Percentiles rank a stretch among this genome's conserved stretches.
phyloP scores from a whole-genome alignment of 768 basidiomycete species.

The Podaxis rugospora region DNA sequence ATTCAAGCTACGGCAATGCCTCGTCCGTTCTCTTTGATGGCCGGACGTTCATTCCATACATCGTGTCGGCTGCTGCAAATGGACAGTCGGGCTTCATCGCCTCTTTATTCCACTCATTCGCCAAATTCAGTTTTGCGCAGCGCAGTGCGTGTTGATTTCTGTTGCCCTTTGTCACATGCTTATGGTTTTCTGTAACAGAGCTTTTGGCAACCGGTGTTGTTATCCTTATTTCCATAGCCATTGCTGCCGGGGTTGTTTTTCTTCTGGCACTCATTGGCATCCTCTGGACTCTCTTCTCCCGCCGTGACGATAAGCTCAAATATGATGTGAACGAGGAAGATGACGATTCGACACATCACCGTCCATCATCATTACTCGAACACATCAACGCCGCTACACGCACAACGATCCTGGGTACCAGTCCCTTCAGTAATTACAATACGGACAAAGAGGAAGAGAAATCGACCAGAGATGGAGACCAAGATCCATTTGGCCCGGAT shows the following conservation, averaged over 20 bases:
- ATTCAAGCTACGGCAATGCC: slow-evolving; percentile 69
- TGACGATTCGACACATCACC: slow-evolving; percentile 71
- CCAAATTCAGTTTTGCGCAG: slow-evolving; percentile 70
- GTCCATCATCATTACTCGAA: slow-evolving; percentile 83
- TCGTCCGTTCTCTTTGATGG: slow-evolving; percentile 91
- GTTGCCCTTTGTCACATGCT: slow-evolving; percentile 5
- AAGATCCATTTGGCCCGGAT: slow-evolving; percentile 69
- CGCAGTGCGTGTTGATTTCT: slow-evolving; percentile 45
- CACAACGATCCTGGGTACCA: slow-evolving; percentile 66
- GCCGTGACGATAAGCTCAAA: slow-evolving; percentile 66
- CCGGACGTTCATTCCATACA: slow-evolving; percentile 73
- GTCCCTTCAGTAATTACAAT: slow-evolving; percentile 32
- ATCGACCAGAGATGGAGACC: slow-evolving; percentile 28
- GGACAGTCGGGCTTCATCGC: slow-evolving; percentile 71
- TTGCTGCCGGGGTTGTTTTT: slow-evolving; percentile 91
- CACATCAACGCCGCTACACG: slow-evolving; percentile 91
- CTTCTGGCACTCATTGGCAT: slow-evolving; percentile 81
- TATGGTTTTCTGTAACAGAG: slow-evolving; percentile 38
- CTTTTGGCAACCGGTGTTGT: slow-evolving; percentile 91
- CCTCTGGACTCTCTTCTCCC: slow-evolving; percentile 83
- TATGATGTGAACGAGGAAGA: slow-evolving; percentile 66
- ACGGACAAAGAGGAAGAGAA: slow-evolving; percentile 57
- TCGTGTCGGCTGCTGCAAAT: slow-evolving; percentile 58
- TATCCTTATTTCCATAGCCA: slow-evolving; percentile 96
- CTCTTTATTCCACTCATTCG: slow-evolving; percentile 79